These are phyloP conservation scores for Cercospora beticola DNA, from an alignment of 2,329 filamentous ascomycete species.

Conservation along the genomic window DNA sequence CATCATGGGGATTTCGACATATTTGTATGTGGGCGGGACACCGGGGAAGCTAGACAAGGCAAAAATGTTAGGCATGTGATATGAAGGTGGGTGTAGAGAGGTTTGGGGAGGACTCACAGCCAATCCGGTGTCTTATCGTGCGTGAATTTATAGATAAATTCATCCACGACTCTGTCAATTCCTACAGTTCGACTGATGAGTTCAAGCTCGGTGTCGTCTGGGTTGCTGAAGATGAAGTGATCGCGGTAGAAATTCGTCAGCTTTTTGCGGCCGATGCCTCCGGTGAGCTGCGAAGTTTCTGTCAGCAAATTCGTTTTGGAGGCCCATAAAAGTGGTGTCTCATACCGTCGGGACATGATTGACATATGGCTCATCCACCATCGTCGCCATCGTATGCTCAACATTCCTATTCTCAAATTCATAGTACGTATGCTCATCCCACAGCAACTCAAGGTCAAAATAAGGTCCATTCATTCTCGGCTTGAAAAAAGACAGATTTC, in stretches of 20 bases:
- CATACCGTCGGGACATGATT: constrained; percentile 67
- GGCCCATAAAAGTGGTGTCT: neutral
- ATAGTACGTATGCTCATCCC: constrained; percentile 73
- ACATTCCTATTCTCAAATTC: constrained; percentile 70
- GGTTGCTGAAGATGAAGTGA: constrained; percentile 74
- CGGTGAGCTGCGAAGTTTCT: constrained; percentile 44
- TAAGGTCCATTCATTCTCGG: constrained; percentile 61
- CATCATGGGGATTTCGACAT: constrained; percentile 62
- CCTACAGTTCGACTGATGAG: constrained; percentile 71
- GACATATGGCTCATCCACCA: constrained; percentile 77
- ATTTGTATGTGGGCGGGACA: constrained; percentile 56
- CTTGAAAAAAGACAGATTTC: constrained; percentile 66
- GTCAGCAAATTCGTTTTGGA: neutral
- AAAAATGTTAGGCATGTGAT: neutral
- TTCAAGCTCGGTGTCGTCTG: constrained; percentile 64
- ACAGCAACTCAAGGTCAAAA: constrained; percentile 74
- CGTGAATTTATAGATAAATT: constrained; percentile 66
- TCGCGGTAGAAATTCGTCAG: constrained; percentile 69
- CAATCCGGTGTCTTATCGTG: constrained; percentile 65
- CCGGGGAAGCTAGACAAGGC: constrained; percentile 52
- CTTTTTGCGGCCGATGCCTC: constrained; percentile 64
- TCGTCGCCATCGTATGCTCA: constrained; percentile 74
- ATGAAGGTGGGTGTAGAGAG: neutral
- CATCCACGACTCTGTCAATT: constrained; percentile 69
- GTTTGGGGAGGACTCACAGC: constrained; percentile 55